Conservation (phyloP, 768 basidiomycete species). For the Termitomyces sp. region DNA sequence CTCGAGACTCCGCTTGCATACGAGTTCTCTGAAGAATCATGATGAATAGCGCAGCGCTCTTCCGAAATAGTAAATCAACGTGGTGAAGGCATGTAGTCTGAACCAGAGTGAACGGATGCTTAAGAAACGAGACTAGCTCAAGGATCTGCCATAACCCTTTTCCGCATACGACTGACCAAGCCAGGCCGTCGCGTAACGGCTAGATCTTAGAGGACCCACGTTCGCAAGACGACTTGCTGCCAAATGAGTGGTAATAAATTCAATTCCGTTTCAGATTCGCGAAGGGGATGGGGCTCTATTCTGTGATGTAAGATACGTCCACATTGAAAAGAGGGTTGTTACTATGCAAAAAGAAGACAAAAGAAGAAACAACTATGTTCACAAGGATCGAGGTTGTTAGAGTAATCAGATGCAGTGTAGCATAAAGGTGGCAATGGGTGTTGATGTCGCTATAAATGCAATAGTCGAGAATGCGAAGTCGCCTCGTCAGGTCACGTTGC, state of each 20-base stretch:
- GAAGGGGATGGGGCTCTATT: slow-evolving; percentile 12
- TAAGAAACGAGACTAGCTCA: not conserved
- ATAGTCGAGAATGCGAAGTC: slow-evolving; percentile 1
- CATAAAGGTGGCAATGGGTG: slow-evolving; percentile 8
- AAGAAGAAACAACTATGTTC: slow-evolving; percentile 9
- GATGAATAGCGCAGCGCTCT: not conserved
- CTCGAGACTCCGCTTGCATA: not conserved
- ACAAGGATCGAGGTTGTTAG: slow-evolving; percentile 10
- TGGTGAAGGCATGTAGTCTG: not conserved
- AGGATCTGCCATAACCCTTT: not conserved
- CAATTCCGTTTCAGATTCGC: not conserved
- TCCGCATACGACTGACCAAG: too few relatives aligned
- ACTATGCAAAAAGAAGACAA: slow-evolving; percentile 23
- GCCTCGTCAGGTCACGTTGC: not conserved
- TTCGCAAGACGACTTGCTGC: not conserved
- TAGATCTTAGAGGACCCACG: not conserved
- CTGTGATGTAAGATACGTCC: slow-evolving; percentile 18
- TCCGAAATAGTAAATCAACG: not conserved
- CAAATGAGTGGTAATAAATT: too few relatives aligned
- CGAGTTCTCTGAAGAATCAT: not conserved
- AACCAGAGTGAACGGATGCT: not conserved
- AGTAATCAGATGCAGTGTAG: slow-evolving; percentile 13
- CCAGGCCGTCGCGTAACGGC: not conserved
- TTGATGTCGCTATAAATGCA: slow-evolving; percentile 12
- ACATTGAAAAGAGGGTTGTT: slow-evolving; percentile 13